Conservation (phyloP, 257 asterid genomes). For the Verbascum thapsus region DNA sequence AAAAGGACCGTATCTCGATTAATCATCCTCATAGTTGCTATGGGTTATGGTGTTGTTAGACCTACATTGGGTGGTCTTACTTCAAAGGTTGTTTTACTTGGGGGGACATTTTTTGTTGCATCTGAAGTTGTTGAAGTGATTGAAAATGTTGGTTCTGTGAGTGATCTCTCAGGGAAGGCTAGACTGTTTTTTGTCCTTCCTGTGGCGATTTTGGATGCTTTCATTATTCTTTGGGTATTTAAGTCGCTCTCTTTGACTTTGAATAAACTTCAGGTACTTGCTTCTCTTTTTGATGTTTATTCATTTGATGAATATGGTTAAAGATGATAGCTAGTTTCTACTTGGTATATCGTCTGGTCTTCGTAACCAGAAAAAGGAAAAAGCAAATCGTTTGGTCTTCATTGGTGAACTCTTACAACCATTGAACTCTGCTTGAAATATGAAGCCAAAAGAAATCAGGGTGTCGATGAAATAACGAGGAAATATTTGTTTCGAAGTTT, state of each 20-base stretch:
- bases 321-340: no score
- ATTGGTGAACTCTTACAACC: no score
- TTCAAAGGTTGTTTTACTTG: constrained; percentile 66
- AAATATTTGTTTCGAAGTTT: no score
- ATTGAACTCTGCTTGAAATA: no score
- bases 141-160: constrained; percentile 66
- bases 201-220: constrained; percentile 75
- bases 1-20: constrained; percentile 61
- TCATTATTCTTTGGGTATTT: constrained; percentile 73
- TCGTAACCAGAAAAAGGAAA: no score
- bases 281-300: not conserved
- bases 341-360: no score
- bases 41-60: constrained; percentile 74
- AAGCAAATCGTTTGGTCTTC: no score
- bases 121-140: constrained; percentile 61
- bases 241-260: constrained; percentile 62
- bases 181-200: constrained; percentile 62
- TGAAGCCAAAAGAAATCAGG: no score
- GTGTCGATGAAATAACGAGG: no score
- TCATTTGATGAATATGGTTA: no score
- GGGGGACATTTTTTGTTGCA: constrained; percentile 65
- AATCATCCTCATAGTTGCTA: constrained; percentile 61
- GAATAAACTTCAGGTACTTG: constrained; percentile 75
- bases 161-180: constrained; percentile 74
- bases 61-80: constrained; percentile 76